Evolutionary conservation across 1,139 yeast species (phyloP), one percentile per base, ranked within the genome.

Genomic region (Pichia sp.): DNA sequence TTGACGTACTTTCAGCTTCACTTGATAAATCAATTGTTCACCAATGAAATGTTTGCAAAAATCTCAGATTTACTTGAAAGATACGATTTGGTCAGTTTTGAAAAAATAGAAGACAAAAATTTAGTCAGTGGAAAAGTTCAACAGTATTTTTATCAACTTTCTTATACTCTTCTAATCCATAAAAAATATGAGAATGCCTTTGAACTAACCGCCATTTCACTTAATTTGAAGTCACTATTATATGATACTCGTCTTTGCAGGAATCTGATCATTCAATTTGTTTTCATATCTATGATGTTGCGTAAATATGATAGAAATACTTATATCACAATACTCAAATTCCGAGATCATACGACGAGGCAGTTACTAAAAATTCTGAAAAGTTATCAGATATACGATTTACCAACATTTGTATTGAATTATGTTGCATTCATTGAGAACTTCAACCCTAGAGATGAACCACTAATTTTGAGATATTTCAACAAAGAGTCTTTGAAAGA

Each of bases 1-100:
- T 38, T 55, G 23, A 44, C 44, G 35, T 53, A 37, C 38, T 47
- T 56, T 16, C 56, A 55, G 35, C 36, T 51, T 11, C 42, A 49
- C 28, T 44, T 52, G 0, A 40, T 53, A 7, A 36, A 46, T 3
- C 50, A 46, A 29, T 38, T 55, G 4, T 51, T 43, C 31, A 29
- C 36, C 1, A 33, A 40, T 29, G 16, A 37, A 26, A 39, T 36
- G 29, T 51, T 37, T 35, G 40, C 41, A 6, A 37, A 44, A 1
- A 45, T 55, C 7, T 34, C 37, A 3, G 29, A 46, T 4, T 38
- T 55, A 5, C 40, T 45, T 29, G 27, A 29, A 1, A 32, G 36
- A 5, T 32, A 29, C 9, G 34, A 37, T 2, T 44, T 55, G 11
- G 41, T 38, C 34, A 38, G 40, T 3, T 36, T 44, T 33, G 46